Conservation (phyloP, 768 basidiomycete species). For the Mycena pura region DNA sequence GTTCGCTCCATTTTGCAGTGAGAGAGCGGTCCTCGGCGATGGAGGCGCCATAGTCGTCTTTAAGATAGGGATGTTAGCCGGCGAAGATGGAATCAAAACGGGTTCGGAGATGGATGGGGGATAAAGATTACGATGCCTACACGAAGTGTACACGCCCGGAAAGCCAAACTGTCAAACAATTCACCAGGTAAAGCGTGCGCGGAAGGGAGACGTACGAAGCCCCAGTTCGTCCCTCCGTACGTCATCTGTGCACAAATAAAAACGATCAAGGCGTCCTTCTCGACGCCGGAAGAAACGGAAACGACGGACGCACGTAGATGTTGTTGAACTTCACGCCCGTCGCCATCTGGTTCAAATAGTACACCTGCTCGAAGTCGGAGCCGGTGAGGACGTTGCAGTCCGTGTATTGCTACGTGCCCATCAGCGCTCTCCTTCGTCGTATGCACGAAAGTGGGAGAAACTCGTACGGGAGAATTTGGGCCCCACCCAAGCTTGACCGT, state of each 20-base stretch:
- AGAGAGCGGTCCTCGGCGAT: constrained; percentile 19
- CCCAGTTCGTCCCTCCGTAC: constrained; percentile 20
- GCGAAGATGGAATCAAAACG: not conserved
- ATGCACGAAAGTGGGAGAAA: not conserved
- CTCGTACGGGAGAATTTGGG: constrained; percentile 16
- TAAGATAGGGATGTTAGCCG: not conserved
- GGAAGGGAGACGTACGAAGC: constrained; percentile 7
- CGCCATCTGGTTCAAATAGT: constrained; percentile 20
- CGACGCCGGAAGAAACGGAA: not conserved
- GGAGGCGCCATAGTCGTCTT: constrained; percentile 18
- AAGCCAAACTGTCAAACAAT: constrained; percentile 10
- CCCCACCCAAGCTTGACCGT: constrained; percentile 21
- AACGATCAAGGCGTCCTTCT: not conserved
- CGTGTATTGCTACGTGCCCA: constrained; percentile 15
- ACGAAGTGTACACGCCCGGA: constrained; percentile 15
- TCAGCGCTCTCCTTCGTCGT: not conserved
- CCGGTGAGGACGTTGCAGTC: constrained; percentile 17
- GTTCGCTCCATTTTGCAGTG: constrained; percentile 18
- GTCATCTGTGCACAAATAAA: constrained; percentile 10
- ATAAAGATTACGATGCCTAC: not conserved
- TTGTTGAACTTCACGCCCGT: constrained; percentile 19
- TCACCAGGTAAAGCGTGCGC: not conserved
- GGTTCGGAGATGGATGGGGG: not conserved
- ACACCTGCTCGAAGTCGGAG: constrained; percentile 20
- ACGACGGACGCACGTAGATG: constrained; percentile 11